A percentile compares a stretch with the other conserved stretches of the same genome.
phyloP scores from a whole-genome alignment of 768 basidiomycete genomes.

The Pulveroboletus sp. region DNA sequence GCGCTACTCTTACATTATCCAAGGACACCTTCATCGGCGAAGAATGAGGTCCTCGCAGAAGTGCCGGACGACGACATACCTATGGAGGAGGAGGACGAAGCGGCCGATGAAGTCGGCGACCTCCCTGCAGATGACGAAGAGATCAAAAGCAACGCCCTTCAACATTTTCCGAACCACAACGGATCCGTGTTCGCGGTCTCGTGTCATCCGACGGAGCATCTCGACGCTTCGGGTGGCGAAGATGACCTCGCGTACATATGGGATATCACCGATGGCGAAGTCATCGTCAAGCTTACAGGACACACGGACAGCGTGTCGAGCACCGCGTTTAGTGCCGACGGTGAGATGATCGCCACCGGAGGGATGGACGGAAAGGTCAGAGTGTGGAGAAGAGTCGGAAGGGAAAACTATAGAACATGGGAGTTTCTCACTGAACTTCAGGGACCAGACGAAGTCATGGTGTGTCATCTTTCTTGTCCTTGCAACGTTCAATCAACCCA shows the following conservation, averaged over 20 bases:
- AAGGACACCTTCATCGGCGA: constrained; percentile 65
- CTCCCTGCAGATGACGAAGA: constrained; percentile 38
- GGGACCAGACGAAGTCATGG: constrained; percentile 94
- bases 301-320: constrained; percentile 89
- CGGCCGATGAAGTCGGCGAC: constrained; percentile 44
- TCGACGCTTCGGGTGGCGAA: constrained; percentile 91
- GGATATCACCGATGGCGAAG: constrained; percentile 78
- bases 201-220: constrained; percentile 72
- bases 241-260: constrained; percentile 95
- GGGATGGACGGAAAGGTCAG: constrained; percentile 97
- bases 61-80: constrained; percentile 61
- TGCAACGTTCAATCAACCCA: constrained; percentile 4
- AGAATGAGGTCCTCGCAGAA: constrained; percentile 63
- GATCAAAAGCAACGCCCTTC: constrained; percentile 61
- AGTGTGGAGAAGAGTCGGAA: constrained; percentile 84
- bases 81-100: constrained; percentile 70
- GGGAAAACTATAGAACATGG: constrained; percentile 74
- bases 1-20: too few relatives aligned
- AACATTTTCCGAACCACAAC: constrained; percentile 63
- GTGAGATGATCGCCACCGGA: constrained; percentile 90
- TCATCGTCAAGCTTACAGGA: constrained; percentile 81
- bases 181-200: constrained; percentile 83
- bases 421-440: constrained; percentile 92
- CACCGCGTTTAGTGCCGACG: constrained; percentile 79
- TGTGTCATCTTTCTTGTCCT: constrained; percentile 38